Base-by-base conservation (phyloP, 345 rosid species). In the Bruguiera gymnorhiza region DNA sequence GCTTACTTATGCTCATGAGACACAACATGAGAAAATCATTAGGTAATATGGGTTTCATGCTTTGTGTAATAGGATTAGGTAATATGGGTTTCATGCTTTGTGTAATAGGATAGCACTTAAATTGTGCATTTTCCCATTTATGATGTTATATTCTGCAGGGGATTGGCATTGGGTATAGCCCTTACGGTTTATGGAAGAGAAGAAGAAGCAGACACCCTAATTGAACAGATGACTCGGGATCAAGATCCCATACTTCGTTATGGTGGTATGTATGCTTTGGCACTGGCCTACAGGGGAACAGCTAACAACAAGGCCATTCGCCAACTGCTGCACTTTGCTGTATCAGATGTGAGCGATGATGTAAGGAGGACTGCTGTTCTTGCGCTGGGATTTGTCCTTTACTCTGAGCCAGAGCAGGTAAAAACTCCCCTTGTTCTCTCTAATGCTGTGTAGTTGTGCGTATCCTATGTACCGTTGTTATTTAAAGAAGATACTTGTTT, bases 241-340 rank as follows among this genome's bases (percentile, higher is more conserved):
- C 98, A 96, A 68, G 99, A 96, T 80, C 99, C 98, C 52, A 96
- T 96, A 62, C 78, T 96, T 65, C 98, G 99, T 69, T 92, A 96
- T 79, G 99, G 99, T 72, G 98, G 99, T 34, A 92, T 96, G 98
- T 96, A 96, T 66, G 98, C 99, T 31, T 74, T 96, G 78, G 99
- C 97, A 56, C 78, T 96, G 86, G 97, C 99, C 53, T 96, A 92
- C 74, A 83, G 98, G 39, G 99, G 99, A 71, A 92, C 99, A 30
- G 96, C 95, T 51, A 96, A 96, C 86, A 96, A 96, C 81, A 96
- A 90, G 86, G 98, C 99, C 50, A 96, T 96, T 54, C 99, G 99
- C 66, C 97, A 96, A 82, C 82, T 96, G 71, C 85, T 96, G 76
- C 99, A 96, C 78, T 96, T 92, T 83, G 99, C 99, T 23, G 99